These are phyloP conservation scores for Actinidia arguta DNA, from an alignment of 179 eudicot species.

Conservation along the genomic window DNA sequence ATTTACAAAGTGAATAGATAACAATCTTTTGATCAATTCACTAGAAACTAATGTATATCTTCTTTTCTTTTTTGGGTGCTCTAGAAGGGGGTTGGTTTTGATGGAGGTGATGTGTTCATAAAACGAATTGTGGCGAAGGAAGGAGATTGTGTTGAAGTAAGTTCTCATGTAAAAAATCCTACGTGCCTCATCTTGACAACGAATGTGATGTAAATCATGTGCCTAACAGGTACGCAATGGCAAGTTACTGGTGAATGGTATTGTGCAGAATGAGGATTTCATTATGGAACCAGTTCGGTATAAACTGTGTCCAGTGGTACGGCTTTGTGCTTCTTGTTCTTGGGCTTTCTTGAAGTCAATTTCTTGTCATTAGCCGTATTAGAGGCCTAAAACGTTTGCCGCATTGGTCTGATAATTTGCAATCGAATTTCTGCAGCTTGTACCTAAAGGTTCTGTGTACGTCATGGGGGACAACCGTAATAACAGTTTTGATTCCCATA, in stretches of 20 bases:
- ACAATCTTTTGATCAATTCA: neutral
- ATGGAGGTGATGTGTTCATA: constrained; percentile 66
- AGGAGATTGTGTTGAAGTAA: constrained; percentile 87
- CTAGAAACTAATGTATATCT: constrained; percentile 10
- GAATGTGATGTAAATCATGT: neutral
- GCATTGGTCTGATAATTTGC: neutral
- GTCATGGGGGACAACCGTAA: constrained; percentile 70
- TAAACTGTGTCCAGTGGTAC: constrained; percentile 85
- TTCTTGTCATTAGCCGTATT: neutral
- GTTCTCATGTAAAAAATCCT: constrained; percentile 8
- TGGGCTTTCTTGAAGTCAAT: neutral
- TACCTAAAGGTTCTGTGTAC: constrained; percentile 58
- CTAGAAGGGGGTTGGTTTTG: constrained; percentile 26
- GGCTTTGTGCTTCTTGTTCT: constrained; percentile 4
- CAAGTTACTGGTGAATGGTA: constrained; percentile 75
- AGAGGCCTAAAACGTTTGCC: neutral
- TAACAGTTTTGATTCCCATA: constrained; percentile 61
- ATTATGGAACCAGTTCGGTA: constrained; percentile 88
- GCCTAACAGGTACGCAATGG: constrained; percentile 72
- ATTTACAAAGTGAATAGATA: neutral
- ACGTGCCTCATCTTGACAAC: neutral
- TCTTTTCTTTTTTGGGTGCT: constrained; percentile 49
- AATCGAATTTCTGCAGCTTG: constrained; percentile 39
- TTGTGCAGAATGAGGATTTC: constrained; percentile 80
- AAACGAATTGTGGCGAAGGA: constrained; percentile 92